These are phyloP conservation scores for Suillus plorans DNA, from an alignment of 768 basidiomycete genomes.

Conservation along the genomic window DNA sequence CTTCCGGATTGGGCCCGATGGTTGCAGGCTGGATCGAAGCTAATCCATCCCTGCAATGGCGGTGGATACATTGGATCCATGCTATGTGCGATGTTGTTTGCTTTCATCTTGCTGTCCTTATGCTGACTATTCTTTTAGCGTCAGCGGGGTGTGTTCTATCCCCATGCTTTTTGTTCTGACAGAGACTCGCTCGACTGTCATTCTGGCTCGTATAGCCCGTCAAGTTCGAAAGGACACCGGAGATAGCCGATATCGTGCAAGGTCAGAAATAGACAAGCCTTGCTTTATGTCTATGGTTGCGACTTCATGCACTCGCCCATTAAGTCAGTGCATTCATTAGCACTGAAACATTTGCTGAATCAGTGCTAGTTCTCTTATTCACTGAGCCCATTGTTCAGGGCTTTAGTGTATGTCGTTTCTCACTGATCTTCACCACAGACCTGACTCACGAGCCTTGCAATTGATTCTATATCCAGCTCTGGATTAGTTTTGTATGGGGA, in stretches of 20 bases:
- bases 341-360: conserved; percentile 1
- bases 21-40: conserved; percentile 68
- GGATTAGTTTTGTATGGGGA: conserved; percentile 77
- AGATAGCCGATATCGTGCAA: conserved; percentile 58
- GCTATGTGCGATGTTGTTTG: conserved; percentile 45
- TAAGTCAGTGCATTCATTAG: conserved; percentile 51
- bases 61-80: conserved; percentile 86
- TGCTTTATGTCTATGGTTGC: conserved; percentile 59
- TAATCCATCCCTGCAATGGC: conserved; percentile 58
- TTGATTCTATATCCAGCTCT: conserved; percentile 43
- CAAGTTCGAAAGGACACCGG: conserved; percentile 65
- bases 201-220: conserved; percentile 65
- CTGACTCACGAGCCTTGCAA: not conserved
- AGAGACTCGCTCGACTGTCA: conserved; percentile 73
- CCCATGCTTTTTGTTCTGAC: conserved; percentile 54
- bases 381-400: conserved; percentile 70
- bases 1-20: conserved; percentile 63
- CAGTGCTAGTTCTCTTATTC: conserved; percentile 20
- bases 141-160: conserved; percentile 50
- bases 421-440: not conserved
- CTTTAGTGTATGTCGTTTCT: conserved; percentile 55
- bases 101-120: not conserved
- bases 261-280: conserved; percentile 61
- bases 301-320: conserved; percentile 67
- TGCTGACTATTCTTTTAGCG: conserved; percentile 33